phyloP scores from a whole-genome alignment of 768 basidiomycete genomes.

The Russula olivacea region DNA sequence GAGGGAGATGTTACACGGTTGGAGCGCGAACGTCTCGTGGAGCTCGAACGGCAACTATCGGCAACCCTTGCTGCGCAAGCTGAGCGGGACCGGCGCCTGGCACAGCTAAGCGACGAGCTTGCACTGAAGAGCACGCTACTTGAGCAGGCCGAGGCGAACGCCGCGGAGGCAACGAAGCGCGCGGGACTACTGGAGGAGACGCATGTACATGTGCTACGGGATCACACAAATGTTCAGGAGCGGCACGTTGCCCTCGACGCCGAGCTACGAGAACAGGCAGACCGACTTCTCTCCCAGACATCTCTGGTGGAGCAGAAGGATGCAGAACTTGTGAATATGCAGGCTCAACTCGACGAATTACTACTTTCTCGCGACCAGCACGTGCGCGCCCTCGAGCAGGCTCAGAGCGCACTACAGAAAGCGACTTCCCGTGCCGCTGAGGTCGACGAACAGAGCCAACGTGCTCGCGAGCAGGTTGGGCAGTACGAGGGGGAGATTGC shows the following conservation, averaged over 20 bases:
- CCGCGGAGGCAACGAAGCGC: conserved; percentile 65
- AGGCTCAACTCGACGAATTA: conserved; percentile 67
- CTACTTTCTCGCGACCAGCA: conserved; percentile 72
- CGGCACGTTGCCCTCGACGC: conserved; percentile 54
- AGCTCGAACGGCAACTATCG: conserved; percentile 68
- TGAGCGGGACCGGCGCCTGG: conserved; percentile 62
- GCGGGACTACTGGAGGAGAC: conserved; percentile 68
- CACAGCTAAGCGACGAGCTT: conserved; percentile 67
- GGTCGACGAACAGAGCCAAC: conserved; percentile 65
- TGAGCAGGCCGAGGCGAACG: conserved; percentile 74
- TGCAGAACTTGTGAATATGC: conserved; percentile 63
- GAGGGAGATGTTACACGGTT: conserved; percentile 60
- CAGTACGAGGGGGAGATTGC: conserved; percentile 71
- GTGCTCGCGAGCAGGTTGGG: conserved; percentile 60
- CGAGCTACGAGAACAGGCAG: conserved; percentile 68
- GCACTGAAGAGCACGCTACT: conserved; percentile 69
- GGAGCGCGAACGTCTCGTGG: conserved; percentile 70
- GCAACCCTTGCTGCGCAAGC: conserved; percentile 56
- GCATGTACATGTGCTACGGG: conserved; percentile 56
- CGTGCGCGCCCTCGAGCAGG: conserved; percentile 81
- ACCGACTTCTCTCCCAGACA: conserved; percentile 65
- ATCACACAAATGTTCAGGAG: conserved; percentile 66
- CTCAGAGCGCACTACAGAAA: conserved; percentile 67
- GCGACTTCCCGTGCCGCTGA: conserved; percentile 75
- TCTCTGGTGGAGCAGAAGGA: conserved; percentile 73